Conservation (phyloP, 164 flowering plant genomes). For the Nymphaea colorata region DNA sequence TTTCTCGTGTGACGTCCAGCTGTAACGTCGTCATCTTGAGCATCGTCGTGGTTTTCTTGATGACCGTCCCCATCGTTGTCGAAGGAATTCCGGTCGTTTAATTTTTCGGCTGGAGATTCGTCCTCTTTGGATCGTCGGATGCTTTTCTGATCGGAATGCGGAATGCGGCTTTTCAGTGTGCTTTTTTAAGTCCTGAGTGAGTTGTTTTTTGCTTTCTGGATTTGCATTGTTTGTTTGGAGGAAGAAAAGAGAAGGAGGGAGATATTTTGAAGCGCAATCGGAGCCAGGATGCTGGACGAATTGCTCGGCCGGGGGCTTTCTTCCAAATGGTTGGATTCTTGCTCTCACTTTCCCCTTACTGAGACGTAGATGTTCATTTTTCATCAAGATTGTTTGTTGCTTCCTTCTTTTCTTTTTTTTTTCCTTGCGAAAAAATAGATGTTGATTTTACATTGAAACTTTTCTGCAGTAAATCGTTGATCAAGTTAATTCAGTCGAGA, state of each 20-base stretch:
- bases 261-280: background rate
- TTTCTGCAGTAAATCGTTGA: constrained; percentile 56
- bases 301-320: constrained; percentile 59
- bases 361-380: background rate
- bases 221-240: background rate
- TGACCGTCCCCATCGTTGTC: background rate
- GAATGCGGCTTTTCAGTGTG: background rate
- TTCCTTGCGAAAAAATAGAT: background rate
- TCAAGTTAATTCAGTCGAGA: constrained; percentile 47
- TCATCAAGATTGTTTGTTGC: too few relatives aligned
- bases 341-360: background rate
- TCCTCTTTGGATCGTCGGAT: background rate
- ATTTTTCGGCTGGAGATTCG: background rate
- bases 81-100: background rate
- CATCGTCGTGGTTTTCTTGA: background rate
- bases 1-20: background rate
- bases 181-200: background rate
- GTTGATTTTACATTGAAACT: background rate
- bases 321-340: constrained; percentile 48
- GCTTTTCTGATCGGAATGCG: background rate
- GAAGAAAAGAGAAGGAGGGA: background rate
- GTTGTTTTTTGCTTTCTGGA: background rate
- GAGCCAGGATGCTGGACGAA: constrained; percentile 62
- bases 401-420: background rate
- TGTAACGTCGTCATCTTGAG: background rate